phyloP scores from a whole-genome alignment of 805 yeast species.

The Pichia insulana region DNA sequence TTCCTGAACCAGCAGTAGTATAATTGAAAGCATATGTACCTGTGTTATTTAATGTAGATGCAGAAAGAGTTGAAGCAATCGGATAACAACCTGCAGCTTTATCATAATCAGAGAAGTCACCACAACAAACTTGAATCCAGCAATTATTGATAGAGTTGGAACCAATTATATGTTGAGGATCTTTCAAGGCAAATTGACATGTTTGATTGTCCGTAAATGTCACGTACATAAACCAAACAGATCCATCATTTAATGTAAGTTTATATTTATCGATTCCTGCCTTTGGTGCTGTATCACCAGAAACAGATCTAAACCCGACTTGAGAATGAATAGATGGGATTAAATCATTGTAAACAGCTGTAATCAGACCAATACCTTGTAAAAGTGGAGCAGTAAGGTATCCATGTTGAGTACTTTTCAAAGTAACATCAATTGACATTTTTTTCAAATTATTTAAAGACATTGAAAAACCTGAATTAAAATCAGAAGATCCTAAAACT shows the following conservation, averaged over 20 bases:
- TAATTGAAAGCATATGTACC: conserved; percentile 37
- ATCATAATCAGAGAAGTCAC: conserved; percentile 42
- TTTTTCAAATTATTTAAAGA: conserved; percentile 38
- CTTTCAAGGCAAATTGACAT: conserved; percentile 26
- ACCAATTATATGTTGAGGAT: conserved; percentile 31
- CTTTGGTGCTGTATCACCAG: conserved; percentile 26
- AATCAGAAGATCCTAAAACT: conserved; percentile 43
- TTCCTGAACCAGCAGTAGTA: conserved; percentile 37
- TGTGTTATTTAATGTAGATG: conserved; percentile 30
- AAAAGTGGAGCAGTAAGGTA: conserved; percentile 43
- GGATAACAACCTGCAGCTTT: conserved; percentile 61
- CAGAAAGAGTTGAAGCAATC: conserved; percentile 27
- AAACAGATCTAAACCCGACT: conserved; percentile 36
- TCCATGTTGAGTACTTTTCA: conserved; percentile 27
- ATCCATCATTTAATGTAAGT: conserved; percentile 31
- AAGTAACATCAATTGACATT: conserved; percentile 42
- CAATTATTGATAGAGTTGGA: conserved; percentile 32
- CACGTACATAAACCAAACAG: conserved; percentile 45
- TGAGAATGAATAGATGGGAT: conserved; percentile 38
- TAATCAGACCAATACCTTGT: conserved; percentile 52
- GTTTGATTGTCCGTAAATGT: conserved; percentile 21
- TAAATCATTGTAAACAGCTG: conserved; percentile 40
- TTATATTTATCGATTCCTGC: conserved; percentile 31
- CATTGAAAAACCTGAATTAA: conserved; percentile 32
- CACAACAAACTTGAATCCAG: conserved; percentile 38